phyloP scores from a whole-genome alignment of 2,329 filamentous ascomycete genomes.

The Hymenoscyphus scutula region DNA sequence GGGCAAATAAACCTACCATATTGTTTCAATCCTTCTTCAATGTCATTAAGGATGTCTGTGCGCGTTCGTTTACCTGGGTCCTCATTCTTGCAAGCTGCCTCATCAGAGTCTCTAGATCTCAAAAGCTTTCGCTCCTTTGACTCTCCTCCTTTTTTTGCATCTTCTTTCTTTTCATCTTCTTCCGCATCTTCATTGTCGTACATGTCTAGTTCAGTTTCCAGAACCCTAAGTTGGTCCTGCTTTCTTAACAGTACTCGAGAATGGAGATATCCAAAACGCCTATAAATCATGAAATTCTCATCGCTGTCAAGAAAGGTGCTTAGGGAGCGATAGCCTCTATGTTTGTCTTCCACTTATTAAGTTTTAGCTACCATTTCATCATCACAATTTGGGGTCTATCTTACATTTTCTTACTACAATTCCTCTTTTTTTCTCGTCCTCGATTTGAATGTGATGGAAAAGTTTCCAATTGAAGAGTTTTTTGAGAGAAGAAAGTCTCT shows the following conservation, averaged over 20 bases:
- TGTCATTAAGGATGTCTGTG: conserved; percentile 17
- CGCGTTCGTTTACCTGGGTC: conserved; percentile 5
- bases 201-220: conserved; percentile 25
- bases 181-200: conserved; percentile 20
- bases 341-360: conserved; percentile 20
- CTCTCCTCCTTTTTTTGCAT: too few species aligned
- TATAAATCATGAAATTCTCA: conserved; percentile 42
- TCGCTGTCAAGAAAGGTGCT: conserved; percentile 42
- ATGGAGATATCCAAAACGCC: conserved; percentile 43
- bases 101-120: conserved; percentile 15
- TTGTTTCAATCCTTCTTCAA: conserved; percentile 18
- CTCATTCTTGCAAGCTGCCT: conserved; percentile 4
- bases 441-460: neutral
- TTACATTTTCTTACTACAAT: conserved; percentile 5
- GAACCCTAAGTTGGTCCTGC: conserved; percentile 25
- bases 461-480: neutral
- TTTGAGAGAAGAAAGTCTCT: neutral
- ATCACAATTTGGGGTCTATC: neutral
- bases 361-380: neutral
- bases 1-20: conserved; percentile 13
- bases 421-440: neutral
- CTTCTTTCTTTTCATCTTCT: neutral
- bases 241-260: conserved; percentile 36
- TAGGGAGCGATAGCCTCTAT: conserved; percentile 39
- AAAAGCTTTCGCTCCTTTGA: neutral